Evolutionary conservation across 78 protist species (phyloP).

Genomic region (Andalucia godoyi): DNA sequence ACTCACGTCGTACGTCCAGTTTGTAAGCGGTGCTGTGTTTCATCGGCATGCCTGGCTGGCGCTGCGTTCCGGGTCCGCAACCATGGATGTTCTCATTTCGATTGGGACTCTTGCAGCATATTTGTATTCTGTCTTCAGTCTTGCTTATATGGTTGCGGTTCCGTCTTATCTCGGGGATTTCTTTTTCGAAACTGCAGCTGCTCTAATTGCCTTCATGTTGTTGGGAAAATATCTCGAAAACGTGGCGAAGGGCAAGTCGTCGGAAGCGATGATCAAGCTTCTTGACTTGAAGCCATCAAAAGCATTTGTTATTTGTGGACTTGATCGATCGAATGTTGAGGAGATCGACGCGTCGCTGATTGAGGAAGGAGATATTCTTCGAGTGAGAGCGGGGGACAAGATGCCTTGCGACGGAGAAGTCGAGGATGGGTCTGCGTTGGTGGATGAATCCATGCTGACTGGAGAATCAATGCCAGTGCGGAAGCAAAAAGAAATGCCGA

Average conservation of each 20-base stretch:
- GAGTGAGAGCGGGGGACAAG: slow-evolving; percentile 55
- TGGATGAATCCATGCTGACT: slow-evolving; percentile 87
- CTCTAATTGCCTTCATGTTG: slow-evolving; percentile 68
- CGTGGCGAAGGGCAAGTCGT: slow-evolving; percentile 72
- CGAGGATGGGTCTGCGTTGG: slow-evolving; percentile 16
- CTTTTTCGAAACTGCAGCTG: slow-evolving; percentile 39
- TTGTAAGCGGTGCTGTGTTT: slow-evolving; percentile 60
- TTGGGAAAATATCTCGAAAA: slow-evolving; percentile 78
- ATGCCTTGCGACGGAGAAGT: slow-evolving; percentile 67
- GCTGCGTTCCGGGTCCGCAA: slow-evolving; percentile 48
- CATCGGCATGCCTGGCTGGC: slow-evolving; percentile 40
- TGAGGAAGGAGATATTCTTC: slow-evolving; percentile 58
- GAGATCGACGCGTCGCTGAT: background rate
- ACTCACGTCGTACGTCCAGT: too few relatives aligned
- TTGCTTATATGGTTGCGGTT: slow-evolving; percentile 1
- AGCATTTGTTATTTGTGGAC: too few relatives aligned
- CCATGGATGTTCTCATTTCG: slow-evolving; percentile 80
- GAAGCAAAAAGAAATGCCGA: slow-evolving; percentile 38
- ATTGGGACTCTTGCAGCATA: slow-evolving; percentile 74
- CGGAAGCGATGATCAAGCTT: slow-evolving; percentile 52
- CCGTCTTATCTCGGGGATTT: slow-evolving; percentile 18
- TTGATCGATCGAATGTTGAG: background rate
- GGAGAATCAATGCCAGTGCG: slow-evolving; percentile 75
- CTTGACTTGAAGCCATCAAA: slow-evolving; percentile 36
- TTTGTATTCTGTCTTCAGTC: slow-evolving; percentile 45